Conservation (phyloP, 345 rosid species). For the Acer negundo region DNA sequence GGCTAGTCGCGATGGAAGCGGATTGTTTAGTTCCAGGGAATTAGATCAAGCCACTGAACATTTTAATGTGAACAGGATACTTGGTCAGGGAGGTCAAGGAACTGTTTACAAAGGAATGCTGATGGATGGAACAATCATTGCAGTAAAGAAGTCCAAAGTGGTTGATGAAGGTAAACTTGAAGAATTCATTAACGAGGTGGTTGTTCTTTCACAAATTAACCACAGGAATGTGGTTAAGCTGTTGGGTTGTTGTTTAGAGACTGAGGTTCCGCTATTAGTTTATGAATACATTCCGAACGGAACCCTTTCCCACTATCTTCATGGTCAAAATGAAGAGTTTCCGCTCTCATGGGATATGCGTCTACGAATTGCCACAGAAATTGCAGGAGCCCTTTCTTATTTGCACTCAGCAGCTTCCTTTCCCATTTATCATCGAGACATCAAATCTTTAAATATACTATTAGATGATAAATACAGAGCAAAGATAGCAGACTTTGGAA, state of each 20-base stretch:
- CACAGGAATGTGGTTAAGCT: not conserved
- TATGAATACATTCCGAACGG: not conserved
- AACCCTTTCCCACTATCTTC: not conserved
- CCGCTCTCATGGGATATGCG: not conserved
- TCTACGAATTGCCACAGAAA: not conserved
- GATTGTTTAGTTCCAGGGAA: not conserved
- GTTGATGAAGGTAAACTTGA: not conserved
- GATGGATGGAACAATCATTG: not conserved
- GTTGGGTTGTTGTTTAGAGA: not conserved
- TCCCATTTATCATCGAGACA: not conserved
- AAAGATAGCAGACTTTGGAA: not conserved
- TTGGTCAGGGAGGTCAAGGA: not conserved
- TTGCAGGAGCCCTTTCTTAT: not conserved
- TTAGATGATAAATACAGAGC: not conserved
- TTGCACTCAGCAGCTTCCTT: not conserved
- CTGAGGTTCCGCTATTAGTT: not conserved
- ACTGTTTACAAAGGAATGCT: not conserved
- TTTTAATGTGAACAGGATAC: not conserved
- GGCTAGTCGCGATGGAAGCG: not conserved
- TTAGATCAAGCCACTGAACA: not conserved
- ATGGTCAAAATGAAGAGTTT: not conserved
- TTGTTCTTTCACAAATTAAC: not conserved
- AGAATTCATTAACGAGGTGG: not conserved
- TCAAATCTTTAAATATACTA: not conserved
- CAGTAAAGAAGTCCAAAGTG: not conserved